These are phyloP conservation scores for Akanthomyces lecanii DNA, from an alignment of 2,329 filamentous ascomycete species.

Conservation along the genomic window DNA sequence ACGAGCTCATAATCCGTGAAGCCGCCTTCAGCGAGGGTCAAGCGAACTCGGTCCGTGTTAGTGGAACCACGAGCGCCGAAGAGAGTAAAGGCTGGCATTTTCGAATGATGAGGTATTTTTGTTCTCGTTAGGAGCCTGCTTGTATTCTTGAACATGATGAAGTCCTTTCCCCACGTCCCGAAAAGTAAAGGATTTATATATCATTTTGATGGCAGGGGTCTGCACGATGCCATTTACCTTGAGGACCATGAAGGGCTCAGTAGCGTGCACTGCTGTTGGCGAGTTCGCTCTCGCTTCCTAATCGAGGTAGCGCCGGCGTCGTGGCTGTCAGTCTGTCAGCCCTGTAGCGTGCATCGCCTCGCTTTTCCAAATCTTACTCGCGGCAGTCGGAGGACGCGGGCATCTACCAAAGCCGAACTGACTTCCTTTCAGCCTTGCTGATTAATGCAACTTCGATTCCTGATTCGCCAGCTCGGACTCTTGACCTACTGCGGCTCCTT, in stretches of 20 bases:
- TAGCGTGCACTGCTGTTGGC: constrained; percentile 24
- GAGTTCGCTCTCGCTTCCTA: constrained; percentile 29
- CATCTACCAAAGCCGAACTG: neutral
- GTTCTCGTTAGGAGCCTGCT: constrained; percentile 22
- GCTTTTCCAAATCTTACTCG: neutral
- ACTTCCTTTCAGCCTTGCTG: neutral
- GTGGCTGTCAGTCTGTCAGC: neutral
- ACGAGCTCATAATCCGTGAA: constrained; percentile 40
- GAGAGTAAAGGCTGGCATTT: constrained; percentile 41
- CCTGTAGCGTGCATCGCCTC: neutral
- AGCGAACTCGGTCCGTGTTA: constrained; percentile 40
- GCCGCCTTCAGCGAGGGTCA: constrained; percentile 40
- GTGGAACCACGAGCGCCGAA: constrained; percentile 38
- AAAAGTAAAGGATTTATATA: neutral
- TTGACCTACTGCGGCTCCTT: neutral
- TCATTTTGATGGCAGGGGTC: neutral
- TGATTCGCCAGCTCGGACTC: neutral
- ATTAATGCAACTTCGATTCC: neutral
- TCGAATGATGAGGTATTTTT: constrained; percentile 28
- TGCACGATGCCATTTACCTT: neutral
- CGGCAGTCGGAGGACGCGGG: neutral
- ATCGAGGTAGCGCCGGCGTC: constrained; percentile 25
- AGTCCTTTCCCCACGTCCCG: neutral
- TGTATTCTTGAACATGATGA: neutral
- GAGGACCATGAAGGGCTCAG: constrained; percentile 14